These are phyloP conservation scores for Penicillium sp. DNA, from an alignment of 2,329 filamentous ascomycete genomes.

Conservation along the genomic window DNA sequence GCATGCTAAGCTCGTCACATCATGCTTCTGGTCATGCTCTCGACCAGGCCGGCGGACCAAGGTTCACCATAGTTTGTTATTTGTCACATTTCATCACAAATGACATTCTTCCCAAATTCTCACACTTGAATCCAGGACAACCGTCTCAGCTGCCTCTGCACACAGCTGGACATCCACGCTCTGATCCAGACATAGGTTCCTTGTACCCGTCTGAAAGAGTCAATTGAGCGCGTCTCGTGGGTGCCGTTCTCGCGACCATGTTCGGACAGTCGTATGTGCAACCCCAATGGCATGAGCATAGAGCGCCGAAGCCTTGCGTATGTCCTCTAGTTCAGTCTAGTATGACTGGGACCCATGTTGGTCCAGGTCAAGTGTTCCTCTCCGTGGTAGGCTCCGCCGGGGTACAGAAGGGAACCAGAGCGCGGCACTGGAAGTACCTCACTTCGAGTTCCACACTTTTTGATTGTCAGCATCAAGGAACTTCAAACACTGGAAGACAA, in stretches of 20 bases:
- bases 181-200: not conserved
- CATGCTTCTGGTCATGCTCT: too few relatives aligned
- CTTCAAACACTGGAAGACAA: not conserved
- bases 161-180: not conserved
- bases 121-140: too few relatives aligned
- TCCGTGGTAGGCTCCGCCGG: not conserved
- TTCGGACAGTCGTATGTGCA: not conserved
- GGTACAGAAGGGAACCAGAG: not conserved
- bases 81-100: too few relatives aligned
- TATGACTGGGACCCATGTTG: not conserved
- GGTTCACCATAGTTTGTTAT: too few relatives aligned
- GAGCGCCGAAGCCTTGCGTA: not conserved
- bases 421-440: not conserved
- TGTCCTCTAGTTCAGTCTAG: not conserved
- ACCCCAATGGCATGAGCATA: not conserved
- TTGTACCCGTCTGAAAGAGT: not conserved
- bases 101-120: too few relatives aligned
- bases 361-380: not conserved
- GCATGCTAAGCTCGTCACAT: too few relatives aligned
- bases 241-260: not conserved
- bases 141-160: too few relatives aligned
- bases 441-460: not conserved
- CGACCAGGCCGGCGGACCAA: too few relatives aligned
- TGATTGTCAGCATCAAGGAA: not conserved
- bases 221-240: not conserved